Percentiles rank a stretch among this genome's conserved stretches.
Evolutionary conservation across 1,284 basidiomycete genomes (phyloP).

Genomic region (Sanghuangporus weigelae): DNA sequence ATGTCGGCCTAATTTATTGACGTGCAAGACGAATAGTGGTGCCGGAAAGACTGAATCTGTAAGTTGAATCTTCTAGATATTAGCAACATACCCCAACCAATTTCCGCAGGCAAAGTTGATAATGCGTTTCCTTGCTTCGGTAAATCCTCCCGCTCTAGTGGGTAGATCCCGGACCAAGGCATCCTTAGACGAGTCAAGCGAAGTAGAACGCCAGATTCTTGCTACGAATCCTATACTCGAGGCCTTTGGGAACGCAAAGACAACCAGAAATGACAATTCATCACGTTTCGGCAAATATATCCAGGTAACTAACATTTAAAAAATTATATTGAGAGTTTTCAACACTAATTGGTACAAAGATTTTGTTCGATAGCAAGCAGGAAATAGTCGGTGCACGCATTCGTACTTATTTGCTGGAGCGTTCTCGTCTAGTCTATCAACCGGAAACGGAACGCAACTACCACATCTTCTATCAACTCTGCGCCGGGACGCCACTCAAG

Average conservation of each 20-base stretch:
- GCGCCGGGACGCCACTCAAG: slow-evolving; percentile 91
- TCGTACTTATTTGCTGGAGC: slow-evolving; percentile 95
- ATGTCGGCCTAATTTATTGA: slow-evolving; percentile 11
- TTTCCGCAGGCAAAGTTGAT: slow-evolving; percentile 87
- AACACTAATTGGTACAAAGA: slow-evolving; percentile 44
- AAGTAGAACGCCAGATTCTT: slow-evolving; percentile 95
- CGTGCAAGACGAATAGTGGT: slow-evolving; percentile 54
- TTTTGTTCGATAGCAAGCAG: slow-evolving; percentile 92
- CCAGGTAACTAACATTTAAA: slow-evolving; percentile 55
- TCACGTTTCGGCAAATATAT: slow-evolving; percentile 99
- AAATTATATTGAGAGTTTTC: not conserved
- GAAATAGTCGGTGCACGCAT: slow-evolving; percentile 98
- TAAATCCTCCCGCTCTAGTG: slow-evolving; percentile 76
- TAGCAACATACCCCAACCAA: not conserved
- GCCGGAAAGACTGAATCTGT: slow-evolving; percentile 99
- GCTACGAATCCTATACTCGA: slow-evolving; percentile 99
- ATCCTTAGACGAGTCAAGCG: slow-evolving; percentile 79
- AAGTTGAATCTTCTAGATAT: slow-evolving; percentile 25
- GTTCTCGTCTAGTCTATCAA: slow-evolving; percentile 96
- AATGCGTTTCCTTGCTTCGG: slow-evolving; percentile 98
- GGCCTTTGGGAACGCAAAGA: slow-evolving; percentile 99
- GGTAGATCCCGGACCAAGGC: slow-evolving; percentile 64
- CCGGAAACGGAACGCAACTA: slow-evolving; percentile 97
- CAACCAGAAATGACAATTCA: slow-evolving; percentile 98
- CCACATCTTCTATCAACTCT: slow-evolving; percentile 99